Percentiles rank a stretch among this genome's conserved stretches.
Conservation (phyloP, 2,329 filamentous ascomycete species). For the Fusarium sp. region DNA sequence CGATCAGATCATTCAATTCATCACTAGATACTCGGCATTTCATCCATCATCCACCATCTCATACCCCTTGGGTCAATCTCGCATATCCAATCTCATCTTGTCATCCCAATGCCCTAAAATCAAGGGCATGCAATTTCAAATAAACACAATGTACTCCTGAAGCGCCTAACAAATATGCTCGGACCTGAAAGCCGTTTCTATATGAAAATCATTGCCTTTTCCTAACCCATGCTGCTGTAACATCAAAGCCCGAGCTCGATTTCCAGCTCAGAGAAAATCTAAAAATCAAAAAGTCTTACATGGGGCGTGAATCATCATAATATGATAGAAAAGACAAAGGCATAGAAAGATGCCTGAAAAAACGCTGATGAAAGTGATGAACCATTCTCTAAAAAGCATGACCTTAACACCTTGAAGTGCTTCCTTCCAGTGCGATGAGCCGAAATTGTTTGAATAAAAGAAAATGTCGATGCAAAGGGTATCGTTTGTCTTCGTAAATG, state of each 20-base stretch:
- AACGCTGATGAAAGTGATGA: slow-evolving; percentile 5
- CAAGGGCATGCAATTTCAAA: not conserved
- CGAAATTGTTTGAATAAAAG: slow-evolving; percentile 4
- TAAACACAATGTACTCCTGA: slow-evolving; percentile 16
- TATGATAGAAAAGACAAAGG: slow-evolving; percentile 25
- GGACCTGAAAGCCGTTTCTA: slow-evolving; percentile 37
- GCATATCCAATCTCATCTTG: not conserved
- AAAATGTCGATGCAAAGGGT: slow-evolving; percentile 31
- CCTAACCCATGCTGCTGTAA: slow-evolving; percentile 28
- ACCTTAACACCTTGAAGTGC: slow-evolving; percentile 45
- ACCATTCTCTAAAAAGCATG: slow-evolving; percentile 18
- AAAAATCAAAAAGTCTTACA: slow-evolving; percentile 20
- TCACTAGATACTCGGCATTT: not conserved
- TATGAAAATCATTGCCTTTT: slow-evolving; percentile 13
- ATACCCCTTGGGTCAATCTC: not conserved
- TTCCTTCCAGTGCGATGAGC: slow-evolving; percentile 15
- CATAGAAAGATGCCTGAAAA: not conserved
- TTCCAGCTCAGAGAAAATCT: slow-evolving; percentile 34
- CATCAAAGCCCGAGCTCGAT: slow-evolving; percentile 22
- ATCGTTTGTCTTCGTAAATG: slow-evolving; percentile 44
- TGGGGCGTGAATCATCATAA: slow-evolving; percentile 32
- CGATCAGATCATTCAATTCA: slow-evolving; percentile 2
- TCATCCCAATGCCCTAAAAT: not conserved
- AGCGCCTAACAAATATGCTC: slow-evolving; percentile 18
- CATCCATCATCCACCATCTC: slow-evolving; percentile 8